Evolutionary conservation across 2,329 filamentous ascomycete genomes (phyloP), one percentile per base, ranked within the genome.

Genomic region (Xylariaceae sp.): DNA sequence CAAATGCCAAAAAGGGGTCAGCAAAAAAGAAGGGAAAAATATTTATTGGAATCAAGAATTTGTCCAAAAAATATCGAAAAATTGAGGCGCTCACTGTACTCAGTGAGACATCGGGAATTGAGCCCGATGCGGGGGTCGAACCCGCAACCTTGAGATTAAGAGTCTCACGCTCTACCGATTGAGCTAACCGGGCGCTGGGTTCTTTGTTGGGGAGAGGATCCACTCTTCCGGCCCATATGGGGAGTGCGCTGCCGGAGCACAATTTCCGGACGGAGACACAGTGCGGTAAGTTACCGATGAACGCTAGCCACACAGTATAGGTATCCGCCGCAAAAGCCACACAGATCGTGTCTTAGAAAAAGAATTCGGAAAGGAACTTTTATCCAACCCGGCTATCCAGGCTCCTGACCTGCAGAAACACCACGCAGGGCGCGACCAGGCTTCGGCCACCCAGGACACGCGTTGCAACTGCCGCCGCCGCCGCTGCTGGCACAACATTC

Each of bases 111-210:
- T 70, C 67, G 62, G 71, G 70, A 72, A 68, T 71, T 71, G 70
- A 74, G 72, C 72, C 71, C 70, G 65, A 74, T 70, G 74, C 72
- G 74, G 75, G 75, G 74, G 72, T 77, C 75, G 71, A 69, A 69
- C 66, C 65, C 63, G 64, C 65, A 67, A 64, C 63, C 64, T 67
- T 66, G 63, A 66, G 63, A 80, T 78, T 75, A 76, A 76, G 83
- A 85, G 83, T 84, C 82, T 84, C 77, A 85, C 81, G 81, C 81
- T 85, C 82, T 85, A 85, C 80, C 79, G 79, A 83, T 83, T 83
- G 80, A 83, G 80, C 80, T 83, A 83, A 75, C 77, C 76, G 72
- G 76, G 76, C 76, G 36, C 21, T 43, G 41, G 21, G 41, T 43
- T 43, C 41, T 15, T 43, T 16, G 21, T 43, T 41, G 39, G 12